Conservation (phyloP, 2,329 filamentous ascomycete genomes). For the Hirsutella thompsonii region DNA sequence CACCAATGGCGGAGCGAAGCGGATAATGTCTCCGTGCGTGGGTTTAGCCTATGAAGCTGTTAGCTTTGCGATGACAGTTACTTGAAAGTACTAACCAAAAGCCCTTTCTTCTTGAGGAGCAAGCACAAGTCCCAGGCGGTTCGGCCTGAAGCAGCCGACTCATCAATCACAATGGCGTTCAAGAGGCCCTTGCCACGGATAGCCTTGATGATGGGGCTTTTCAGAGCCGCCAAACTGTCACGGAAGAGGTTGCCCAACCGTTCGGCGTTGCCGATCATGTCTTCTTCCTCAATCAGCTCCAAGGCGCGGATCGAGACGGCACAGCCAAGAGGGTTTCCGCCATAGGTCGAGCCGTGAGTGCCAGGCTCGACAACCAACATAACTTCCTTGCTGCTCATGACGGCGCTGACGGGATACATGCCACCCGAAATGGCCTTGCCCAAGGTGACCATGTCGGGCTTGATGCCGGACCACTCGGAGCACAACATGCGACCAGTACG, state of each 20-base stretch:
- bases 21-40: slow-evolving; percentile 96
- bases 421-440: slow-evolving; percentile 97
- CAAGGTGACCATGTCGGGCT: slow-evolving; percentile 86
- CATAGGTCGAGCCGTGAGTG: slow-evolving; percentile 96
- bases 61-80: too few species aligned
- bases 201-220: slow-evolving; percentile 66
- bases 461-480: slow-evolving; percentile 88
- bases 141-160: slow-evolving; percentile 70
- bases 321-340: slow-evolving; percentile 89
- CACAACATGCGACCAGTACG: slow-evolving; percentile 90
- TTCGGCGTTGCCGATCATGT: slow-evolving; percentile 74
- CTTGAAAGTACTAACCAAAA: slow-evolving; percentile 79
- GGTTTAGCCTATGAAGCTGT: slow-evolving; percentile 77
- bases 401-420: slow-evolving; percentile 97
- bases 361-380: slow-evolving; percentile 96
- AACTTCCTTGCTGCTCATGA: slow-evolving; percentile 75
- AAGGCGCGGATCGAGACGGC: slow-evolving; percentile 91
- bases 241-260: slow-evolving; percentile 73
- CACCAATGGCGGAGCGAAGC: slow-evolving; percentile 89
- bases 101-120: slow-evolving; percentile 86
- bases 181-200: slow-evolving; percentile 88
- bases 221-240: slow-evolving; percentile 59
- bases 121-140: slow-evolving; percentile 95
- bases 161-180: slow-evolving; percentile 94
- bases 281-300: slow-evolving; percentile 85